A percentile compares a stretch with the other conserved stretches of the same genome.
These are phyloP conservation scores for Oryza longistaminata DNA, from an alignment of 176 grass and related monocot genomes.

Conservation along the genomic window DNA sequence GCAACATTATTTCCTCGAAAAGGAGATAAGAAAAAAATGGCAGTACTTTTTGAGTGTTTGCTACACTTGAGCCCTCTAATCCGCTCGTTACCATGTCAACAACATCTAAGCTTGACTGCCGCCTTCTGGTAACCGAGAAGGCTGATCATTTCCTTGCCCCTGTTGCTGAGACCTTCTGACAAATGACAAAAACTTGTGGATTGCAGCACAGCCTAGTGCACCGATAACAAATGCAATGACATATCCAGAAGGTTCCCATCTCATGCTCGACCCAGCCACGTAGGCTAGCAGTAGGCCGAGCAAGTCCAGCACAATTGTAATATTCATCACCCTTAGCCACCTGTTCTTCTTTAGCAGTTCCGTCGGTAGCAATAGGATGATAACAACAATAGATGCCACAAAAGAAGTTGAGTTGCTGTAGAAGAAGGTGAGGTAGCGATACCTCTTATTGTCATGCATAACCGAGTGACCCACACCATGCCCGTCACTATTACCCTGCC, in stretches of 20 bases:
- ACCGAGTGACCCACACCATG: neutral
- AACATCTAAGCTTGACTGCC: neutral
- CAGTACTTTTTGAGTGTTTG: neutral
- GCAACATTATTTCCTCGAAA: neutral
- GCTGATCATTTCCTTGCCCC: neutral
- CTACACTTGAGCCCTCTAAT: neutral
- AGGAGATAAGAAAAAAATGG: neutral
- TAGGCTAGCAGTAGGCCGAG: conserved; percentile 4
- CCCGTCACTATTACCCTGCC: neutral
- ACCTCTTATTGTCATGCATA: neutral
- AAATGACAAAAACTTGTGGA: neutral
- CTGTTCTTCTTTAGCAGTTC: neutral
- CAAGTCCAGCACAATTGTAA: conserved; percentile 31
- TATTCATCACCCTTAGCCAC: conserved; percentile 34
- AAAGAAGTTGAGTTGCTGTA: conserved; percentile 54
- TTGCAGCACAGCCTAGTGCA: neutral
- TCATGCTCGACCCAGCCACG: conserved; percentile 7
- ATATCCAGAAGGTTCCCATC: neutral
- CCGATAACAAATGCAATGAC: neutral
- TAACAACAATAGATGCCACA: conserved; percentile 38
- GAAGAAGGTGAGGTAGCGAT: conserved; percentile 43
- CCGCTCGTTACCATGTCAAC: neutral
- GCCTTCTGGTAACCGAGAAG: neutral
- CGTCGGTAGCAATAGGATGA: conserved; percentile 32
- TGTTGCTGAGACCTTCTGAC: neutral